phyloP scores from a whole-genome alignment of 1,284 basidiomycete species.

The Marasmius tenuissimus region DNA sequence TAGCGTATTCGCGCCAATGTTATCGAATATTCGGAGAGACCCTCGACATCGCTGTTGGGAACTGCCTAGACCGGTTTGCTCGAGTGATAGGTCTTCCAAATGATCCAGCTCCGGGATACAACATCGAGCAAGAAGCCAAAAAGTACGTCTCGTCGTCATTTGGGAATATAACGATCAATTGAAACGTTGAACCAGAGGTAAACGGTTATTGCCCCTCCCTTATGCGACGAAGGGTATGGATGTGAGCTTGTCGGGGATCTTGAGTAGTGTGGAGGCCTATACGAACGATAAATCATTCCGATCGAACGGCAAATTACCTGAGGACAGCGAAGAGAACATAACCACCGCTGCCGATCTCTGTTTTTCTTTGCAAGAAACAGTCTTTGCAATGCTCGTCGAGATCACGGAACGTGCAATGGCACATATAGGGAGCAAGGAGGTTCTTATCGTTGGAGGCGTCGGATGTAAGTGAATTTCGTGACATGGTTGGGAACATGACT shows the following conservation, averaged over 20 bases:
- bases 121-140: constrained; percentile 96
- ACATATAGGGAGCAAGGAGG: constrained; percentile 94
- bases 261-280: constrained; percentile 88
- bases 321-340: constrained; percentile 58
- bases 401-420: constrained; percentile 99
- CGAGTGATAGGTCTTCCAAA: constrained; percentile 95
- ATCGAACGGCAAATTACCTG: constrained; percentile 33
- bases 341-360: constrained; percentile 95
- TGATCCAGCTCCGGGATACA: constrained; percentile 97
- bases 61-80: constrained; percentile 97
- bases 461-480: constrained; percentile 70
- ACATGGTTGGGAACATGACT: not conserved
- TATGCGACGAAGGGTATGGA: constrained; percentile 99
- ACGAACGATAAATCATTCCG: constrained; percentile 79
- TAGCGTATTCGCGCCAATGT: constrained; percentile 95
- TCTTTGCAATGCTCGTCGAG: constrained; percentile 99
- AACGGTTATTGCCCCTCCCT: constrained; percentile 79
- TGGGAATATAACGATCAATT: no score
- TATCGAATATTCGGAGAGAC: constrained; percentile 99
- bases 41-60: constrained; percentile 97
- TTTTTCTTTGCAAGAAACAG: constrained; percentile 95
- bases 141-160: constrained; percentile 48
- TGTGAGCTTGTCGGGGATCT: constrained; percentile 90
- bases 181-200: constrained; percentile 48
- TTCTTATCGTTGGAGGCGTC: constrained; percentile 97